Evolutionary conservation across 108 stramenopile genomes (phyloP), one percentile per base, ranked within the genome.

Genomic region (Skeletonema grethae): DNA sequence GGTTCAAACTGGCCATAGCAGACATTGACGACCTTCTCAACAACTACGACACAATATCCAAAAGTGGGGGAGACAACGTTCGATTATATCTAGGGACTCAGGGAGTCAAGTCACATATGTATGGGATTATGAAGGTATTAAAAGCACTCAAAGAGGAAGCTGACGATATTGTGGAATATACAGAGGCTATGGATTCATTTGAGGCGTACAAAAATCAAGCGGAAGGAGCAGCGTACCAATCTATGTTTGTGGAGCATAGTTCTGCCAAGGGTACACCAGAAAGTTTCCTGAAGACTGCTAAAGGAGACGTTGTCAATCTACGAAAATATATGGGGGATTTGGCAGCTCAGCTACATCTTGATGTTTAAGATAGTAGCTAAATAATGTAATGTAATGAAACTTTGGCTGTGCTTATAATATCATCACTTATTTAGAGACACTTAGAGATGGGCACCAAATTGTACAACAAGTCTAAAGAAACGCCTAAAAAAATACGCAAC

Each of bases 221-320:
- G 20, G 88, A 90, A 36, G 77, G 81, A 16, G 75, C 86, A 10
- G 86, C 86, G 1, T 90, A 90, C 56, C 75, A 75, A 57, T 82
- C 83, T 24, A 45, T 87, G 46, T 90, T 90, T 72, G 88, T 72
- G 24, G 86, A 90, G 63, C 76, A 81, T 69, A 84, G 83, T 5
- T 68, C 75, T 16, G 85, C 88, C 31, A 87, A 84, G 70, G 60
- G 67, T 7, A 84, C 79, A 20, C 79, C 84, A 18, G 86, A 85
- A 67, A 75, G 77, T 30, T 73, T 78, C 0, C 60, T 87, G 67
- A 73, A 56, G 28, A 87, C 84, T n/a, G 84, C 86, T 13, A 84
- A 76, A 61, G 53, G 66, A 43, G 86, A 87, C 35, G 24, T 85
- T 34, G 11, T 76, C 4, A 63, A 59, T 35, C 79, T 85, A 77